These are phyloP conservation scores for Talaromyces rugulosus DNA, from an alignment of 2,329 filamentous ascomycete species.

Conservation along the genomic window DNA sequence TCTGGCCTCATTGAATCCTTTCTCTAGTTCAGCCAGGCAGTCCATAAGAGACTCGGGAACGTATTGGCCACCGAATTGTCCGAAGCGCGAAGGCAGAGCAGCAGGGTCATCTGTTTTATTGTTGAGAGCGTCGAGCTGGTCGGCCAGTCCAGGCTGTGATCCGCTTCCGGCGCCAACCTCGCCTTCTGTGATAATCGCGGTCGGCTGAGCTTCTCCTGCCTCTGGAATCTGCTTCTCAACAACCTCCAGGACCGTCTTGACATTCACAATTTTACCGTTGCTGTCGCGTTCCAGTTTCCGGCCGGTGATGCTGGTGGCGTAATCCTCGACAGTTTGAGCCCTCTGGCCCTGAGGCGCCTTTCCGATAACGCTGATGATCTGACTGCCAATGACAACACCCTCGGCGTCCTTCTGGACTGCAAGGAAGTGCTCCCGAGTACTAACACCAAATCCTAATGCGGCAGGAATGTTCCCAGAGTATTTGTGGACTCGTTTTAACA, in stretches of 20 bases:
- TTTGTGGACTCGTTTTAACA: conserved; percentile 81
- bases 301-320: conserved; percentile 70
- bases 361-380: conserved; percentile 80
- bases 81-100: conserved; percentile 79
- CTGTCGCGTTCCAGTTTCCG: conserved; percentile 46
- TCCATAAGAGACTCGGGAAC: conserved; percentile 98
- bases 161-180: conserved; percentile 46
- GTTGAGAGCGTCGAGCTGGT: conserved; percentile 80
- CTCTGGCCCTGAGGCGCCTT: conserved; percentile 63
- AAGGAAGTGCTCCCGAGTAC: conserved; percentile 88
- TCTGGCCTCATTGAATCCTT: conserved; percentile 81
- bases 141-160: conserved; percentile 60
- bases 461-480: conserved; percentile 88
- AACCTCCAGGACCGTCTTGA: conserved; percentile 67
- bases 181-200: conserved; percentile 61
- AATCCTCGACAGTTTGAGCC: conserved; percentile 74
- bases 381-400: conserved; percentile 93
- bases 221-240: conserved; percentile 58
- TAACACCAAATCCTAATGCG: conserved; percentile 93
- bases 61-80: conserved; percentile 95
- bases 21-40: conserved; percentile 84
- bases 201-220: conserved; percentile 46
- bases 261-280: conserved; percentile 51
- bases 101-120: conserved; percentile 46
- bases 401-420: conserved; percentile 80